These are phyloP conservation scores for Candida ponderosae DNA, from an alignment of 805 yeast genomes.

Conservation along the genomic window DNA sequence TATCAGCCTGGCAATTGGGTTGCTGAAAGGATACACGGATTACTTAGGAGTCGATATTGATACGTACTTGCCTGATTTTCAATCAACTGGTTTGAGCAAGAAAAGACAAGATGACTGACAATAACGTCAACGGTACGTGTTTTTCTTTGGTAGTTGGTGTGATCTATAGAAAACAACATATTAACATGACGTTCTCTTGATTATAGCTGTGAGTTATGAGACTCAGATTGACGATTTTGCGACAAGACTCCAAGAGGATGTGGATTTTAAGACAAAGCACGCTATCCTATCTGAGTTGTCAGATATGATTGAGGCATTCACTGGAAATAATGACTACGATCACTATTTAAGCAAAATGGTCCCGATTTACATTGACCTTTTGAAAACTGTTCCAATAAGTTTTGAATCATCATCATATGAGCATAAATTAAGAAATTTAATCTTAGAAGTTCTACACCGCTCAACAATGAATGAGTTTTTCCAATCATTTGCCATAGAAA, in stretches of 20 bases:
- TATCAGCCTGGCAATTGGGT: too few relatives aligned
- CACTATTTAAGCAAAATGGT: constrained; percentile 60
- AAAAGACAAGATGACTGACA: too few relatives aligned
- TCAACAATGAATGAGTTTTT: constrained; percentile 77
- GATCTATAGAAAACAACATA: not conserved
- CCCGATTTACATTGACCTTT: constrained; percentile 58
- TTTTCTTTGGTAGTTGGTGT: not conserved
- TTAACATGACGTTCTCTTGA: not conserved
- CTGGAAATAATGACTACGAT: constrained; percentile 75
- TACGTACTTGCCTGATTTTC: not conserved
- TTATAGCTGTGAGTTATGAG: constrained; percentile 25
- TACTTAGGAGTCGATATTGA: too few relatives aligned
- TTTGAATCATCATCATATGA: constrained; percentile 60
- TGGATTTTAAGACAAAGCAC: constrained; percentile 54
- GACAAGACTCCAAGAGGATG: constrained; percentile 44
- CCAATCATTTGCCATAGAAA: constrained; percentile 56
- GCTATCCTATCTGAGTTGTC: constrained; percentile 73
- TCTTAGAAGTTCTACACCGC: constrained; percentile 74
- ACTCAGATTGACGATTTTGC: constrained; percentile 63
- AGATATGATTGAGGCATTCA: constrained; percentile 80
- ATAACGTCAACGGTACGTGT: too few relatives aligned
- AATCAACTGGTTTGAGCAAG: too few relatives aligned
- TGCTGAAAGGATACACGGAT: too few relatives aligned
- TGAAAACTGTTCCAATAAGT: constrained; percentile 66
- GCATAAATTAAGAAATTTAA: constrained; percentile 66